Evolutionary conservation across 2,329 filamentous ascomycete genomes (phyloP).

Genomic region (Moelleriella libera): DNA sequence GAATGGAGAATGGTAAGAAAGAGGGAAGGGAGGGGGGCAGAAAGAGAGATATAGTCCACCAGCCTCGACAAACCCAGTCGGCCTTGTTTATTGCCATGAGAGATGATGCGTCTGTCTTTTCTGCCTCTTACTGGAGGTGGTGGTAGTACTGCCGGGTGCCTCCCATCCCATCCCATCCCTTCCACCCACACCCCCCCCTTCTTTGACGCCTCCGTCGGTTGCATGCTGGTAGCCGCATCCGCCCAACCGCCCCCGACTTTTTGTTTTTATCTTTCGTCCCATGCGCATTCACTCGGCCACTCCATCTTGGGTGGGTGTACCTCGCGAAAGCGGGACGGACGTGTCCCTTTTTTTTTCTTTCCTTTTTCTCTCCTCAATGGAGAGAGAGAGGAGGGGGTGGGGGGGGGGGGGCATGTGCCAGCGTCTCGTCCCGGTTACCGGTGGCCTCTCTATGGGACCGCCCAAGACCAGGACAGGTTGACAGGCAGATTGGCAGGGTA

Average conservation of each 20-base stretch:
- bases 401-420: constrained; percentile 5
- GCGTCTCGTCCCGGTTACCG: constrained; percentile 5
- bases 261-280: not conserved
- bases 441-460: constrained; percentile 1
- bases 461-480: constrained; percentile 1
- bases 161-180: not conserved
- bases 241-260: not conserved
- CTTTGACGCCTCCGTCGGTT: not conserved
- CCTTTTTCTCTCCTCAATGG: too few relatives aligned
- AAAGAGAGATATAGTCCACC: not conserved
- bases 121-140: not conserved
- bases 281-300: not conserved
- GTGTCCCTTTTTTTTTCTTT: too few relatives aligned
- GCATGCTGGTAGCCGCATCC: not conserved
- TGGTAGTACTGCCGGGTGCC: not conserved
- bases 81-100: not conserved
- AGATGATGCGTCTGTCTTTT: not conserved
- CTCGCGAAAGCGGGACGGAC: too few relatives aligned
- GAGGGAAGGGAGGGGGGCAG: not conserved
- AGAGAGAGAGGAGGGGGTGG: too few relatives aligned
- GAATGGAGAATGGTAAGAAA: not conserved
- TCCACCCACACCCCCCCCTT: not conserved
- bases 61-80: not conserved
- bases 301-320: too few relatives aligned
- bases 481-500: too few relatives aligned